phyloP scores from a whole-genome alignment of 192 early-diverging fungal species.

The Lobosporangium transversale region DNA sequence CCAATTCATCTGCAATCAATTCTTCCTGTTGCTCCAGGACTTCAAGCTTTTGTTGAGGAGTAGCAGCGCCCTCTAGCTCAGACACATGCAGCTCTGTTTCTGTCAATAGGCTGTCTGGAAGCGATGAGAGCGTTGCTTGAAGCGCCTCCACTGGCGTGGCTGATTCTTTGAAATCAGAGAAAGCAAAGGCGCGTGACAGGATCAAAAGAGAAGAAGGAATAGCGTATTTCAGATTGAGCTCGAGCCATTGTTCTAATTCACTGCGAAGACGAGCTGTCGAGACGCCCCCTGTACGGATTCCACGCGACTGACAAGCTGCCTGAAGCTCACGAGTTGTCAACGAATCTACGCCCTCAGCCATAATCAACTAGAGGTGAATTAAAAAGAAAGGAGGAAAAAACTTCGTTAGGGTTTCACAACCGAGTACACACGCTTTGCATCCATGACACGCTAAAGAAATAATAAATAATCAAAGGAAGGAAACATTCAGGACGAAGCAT shows the following conservation, averaged over 20 bases:
- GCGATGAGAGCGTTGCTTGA: slow-evolving; percentile 89
- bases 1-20: slow-evolving; percentile 93
- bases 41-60: slow-evolving; percentile 92
- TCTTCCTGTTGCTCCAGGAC: slow-evolving; percentile 97
- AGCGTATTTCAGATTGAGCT: slow-evolving; percentile 91
- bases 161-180: slow-evolving; percentile 66
- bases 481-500: not conserved
- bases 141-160: slow-evolving; percentile 76
- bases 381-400: too few relatives aligned
- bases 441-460: not conserved
- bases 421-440: slow-evolving; percentile 56
- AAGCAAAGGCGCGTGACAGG: slow-evolving; percentile 88
- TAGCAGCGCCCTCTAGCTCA: slow-evolving; percentile 89
- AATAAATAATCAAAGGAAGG: not conserved
- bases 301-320: slow-evolving; percentile 86
- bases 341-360: slow-evolving; percentile 86
- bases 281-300: slow-evolving; percentile 88
- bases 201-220: slow-evolving; percentile 92
- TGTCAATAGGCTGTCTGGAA: slow-evolving; percentile 90
- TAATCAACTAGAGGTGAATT: slow-evolving; percentile 69
- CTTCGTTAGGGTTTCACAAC: slow-evolving; percentile 60
- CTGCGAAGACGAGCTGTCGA: slow-evolving; percentile 89
- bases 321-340: slow-evolving; percentile 91
- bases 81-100: slow-evolving; percentile 91
- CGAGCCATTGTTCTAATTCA: slow-evolving; percentile 94